These are phyloP conservation scores for Kwoniella mangroviensis DNA, from an alignment of 768 basidiomycete species.

Conservation along the genomic window DNA sequence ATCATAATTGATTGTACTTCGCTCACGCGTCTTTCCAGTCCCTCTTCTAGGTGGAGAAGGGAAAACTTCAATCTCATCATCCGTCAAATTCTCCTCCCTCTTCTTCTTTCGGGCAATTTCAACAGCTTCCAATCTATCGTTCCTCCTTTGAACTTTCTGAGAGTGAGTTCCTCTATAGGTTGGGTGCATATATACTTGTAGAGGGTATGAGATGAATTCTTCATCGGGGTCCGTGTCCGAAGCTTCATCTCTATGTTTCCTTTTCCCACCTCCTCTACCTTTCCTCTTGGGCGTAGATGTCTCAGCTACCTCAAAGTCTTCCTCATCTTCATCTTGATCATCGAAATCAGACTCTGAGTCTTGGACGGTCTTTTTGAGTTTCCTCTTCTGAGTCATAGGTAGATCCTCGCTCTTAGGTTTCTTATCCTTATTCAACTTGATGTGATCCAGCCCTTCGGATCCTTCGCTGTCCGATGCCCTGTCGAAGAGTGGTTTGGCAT, in stretches of 20 bases:
- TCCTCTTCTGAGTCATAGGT: conserved; percentile 15
- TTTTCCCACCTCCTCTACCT: conserved; percentile 4
- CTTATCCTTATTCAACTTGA: conserved; percentile 15
- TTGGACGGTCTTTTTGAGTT: conserved; percentile 10
- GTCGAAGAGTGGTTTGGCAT: not conserved
- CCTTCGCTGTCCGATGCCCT: conserved; percentile 23
- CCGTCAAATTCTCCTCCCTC: conserved; percentile 14
- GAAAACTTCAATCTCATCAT: conserved; percentile 19
- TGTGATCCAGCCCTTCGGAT: conserved; percentile 35
- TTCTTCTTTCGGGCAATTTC: conserved; percentile 6
- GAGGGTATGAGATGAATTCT: conserved; percentile 2
- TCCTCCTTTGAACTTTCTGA: conserved; percentile 4
- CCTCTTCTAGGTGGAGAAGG: conserved; percentile 13
- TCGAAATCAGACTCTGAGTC: conserved; percentile 23
- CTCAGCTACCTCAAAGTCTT: conserved; percentile 1
- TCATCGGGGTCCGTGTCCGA: not conserved
- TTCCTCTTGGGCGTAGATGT: not conserved
- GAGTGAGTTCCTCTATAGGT: not conserved
- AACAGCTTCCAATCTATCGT: not conserved
- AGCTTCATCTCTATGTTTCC: not conserved
- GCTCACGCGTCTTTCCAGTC: not conserved
- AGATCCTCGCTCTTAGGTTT: not conserved
- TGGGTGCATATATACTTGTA: not conserved
- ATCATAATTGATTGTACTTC: not conserved
- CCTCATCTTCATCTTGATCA: conserved; percentile 21